Base-by-base conservation (phyloP, 495 filamentous ascomycete species). In the Cenococcum geophilum region DNA sequence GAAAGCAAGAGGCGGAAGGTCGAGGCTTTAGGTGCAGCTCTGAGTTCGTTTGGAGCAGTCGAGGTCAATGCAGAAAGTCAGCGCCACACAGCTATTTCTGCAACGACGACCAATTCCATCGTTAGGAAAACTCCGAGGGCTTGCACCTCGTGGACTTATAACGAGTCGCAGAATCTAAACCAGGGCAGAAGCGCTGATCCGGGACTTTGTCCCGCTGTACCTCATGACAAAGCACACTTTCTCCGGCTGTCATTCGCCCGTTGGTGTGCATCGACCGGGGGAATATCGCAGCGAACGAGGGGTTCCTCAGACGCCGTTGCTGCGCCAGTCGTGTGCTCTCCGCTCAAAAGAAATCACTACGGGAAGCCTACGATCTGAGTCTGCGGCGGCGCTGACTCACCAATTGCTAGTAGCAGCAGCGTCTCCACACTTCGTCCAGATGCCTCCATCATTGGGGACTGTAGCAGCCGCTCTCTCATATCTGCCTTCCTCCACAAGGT, bases 331-430 rank as follows among this genome's bases (percentile, higher is more conserved):
- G 40, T 45, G 40, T 45, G 40, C 36, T 18, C 40, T 45, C 40
- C 18, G 40, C 40, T 45, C 40, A 4, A 16, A 14, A 14, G 40
- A 14, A 45, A 4, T 45, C 2, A 4, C 4, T 45, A 45, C 27
- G 6, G 27, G 18, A 45, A 45, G 40, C 3, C 40, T 45, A 10
- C 40, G 12, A 45, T 18, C 11, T 14, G 14, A 4, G 4, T 32
- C 25, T 52, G 49, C 18, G 8, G 12, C 25, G 21, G 45, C 45
- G 58, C 42, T 58, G 57, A 49, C 42, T 52, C 49, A 52, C 21
- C 49, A 2, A 32, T 6, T 32, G 27, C 27, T 32, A 32, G 6
- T 6, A 27, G 53, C 6, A 21, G 36, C 8, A 34, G 5, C 36
- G n/a, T 55, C 52, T 40, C 34, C 34, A 55, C 52, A 55, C 14